phyloP scores from a whole-genome alignment of 805 yeast species.

The Starmera quercuum region DNA sequence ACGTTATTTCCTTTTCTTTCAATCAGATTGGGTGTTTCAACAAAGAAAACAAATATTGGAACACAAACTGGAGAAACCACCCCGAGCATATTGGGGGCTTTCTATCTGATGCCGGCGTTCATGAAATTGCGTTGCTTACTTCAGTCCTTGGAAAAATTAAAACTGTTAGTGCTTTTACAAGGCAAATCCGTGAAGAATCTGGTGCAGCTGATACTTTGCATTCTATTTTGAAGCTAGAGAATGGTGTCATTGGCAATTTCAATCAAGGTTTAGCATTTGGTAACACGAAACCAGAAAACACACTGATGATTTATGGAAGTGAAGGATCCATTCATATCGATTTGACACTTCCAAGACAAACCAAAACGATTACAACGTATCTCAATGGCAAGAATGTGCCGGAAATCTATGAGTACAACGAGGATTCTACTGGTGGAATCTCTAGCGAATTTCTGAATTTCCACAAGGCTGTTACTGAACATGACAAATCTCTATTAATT shows the following conservation, averaged over 20 bases:
- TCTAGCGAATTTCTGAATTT: slow-evolving; percentile 45
- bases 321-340: slow-evolving; percentile 65
- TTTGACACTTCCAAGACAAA: slow-evolving; percentile 32
- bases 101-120: slow-evolving; percentile 89
- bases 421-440: slow-evolving; percentile 47
- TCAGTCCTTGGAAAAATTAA: slow-evolving; percentile 68
- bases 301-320: slow-evolving; percentile 64
- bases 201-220: slow-evolving; percentile 76
- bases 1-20: slow-evolving; percentile 53
- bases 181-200: slow-evolving; percentile 61
- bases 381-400: slow-evolving; percentile 6
- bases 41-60: slow-evolving; percentile 46
- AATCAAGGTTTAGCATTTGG: slow-evolving; percentile 83
- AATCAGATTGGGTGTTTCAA: slow-evolving; percentile 62
- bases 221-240: slow-evolving; percentile 51
- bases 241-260: slow-evolving; percentile 72
- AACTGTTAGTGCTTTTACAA: slow-evolving; percentile 61
- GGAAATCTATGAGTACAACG: slow-evolving; percentile 23
- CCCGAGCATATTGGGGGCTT: slow-evolving; percentile 89
- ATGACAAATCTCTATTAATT: slow-evolving; percentile 44
- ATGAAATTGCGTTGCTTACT: slow-evolving; percentile 77
- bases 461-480: slow-evolving; percentile 44
- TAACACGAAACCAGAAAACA: slow-evolving; percentile 56
- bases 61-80: slow-evolving; percentile 73
- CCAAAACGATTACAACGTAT: slow-evolving; percentile 25